Conservation (phyloP, 1,284 basidiomycete genomes). For the Macrocystidia cucumis region DNA sequence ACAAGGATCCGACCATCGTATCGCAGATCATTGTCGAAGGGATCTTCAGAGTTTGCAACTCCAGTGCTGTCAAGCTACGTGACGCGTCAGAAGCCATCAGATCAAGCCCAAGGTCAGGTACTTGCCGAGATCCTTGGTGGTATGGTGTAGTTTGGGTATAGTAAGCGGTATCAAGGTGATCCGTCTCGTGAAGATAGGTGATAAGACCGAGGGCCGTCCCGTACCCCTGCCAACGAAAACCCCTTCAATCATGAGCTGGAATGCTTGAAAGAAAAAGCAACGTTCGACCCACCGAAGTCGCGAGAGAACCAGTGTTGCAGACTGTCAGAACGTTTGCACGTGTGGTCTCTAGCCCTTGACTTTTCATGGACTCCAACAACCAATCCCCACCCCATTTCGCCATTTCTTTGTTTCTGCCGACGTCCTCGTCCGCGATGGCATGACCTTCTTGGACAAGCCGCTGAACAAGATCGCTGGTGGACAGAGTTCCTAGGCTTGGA, state of each 20-base stretch:
- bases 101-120: conserved; percentile 3
- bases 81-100: conserved; percentile 2
- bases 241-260: too few species aligned
- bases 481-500: too few species aligned
- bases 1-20: conserved; percentile 89
- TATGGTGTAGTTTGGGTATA: conserved; percentile 92
- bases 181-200: conserved; percentile 75
- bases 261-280: conserved; percentile 2
- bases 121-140: conserved; percentile 78
- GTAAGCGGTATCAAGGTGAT: conserved; percentile 73
- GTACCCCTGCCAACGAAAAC: conserved; percentile 61
- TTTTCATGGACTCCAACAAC: conserved; percentile 54
- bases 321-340: conserved; percentile 81
- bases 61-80: conserved; percentile 74
- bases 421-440: conserved; percentile 75
- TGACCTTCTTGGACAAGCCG: conserved; percentile 57
- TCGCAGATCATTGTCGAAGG: conserved; percentile 93
- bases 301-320: conserved; percentile 93
- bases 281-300: conserved; percentile 71
- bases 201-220: conserved; percentile 93
- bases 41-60: conserved; percentile 75
- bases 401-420: conserved; percentile 79
- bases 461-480: conserved; percentile 39
- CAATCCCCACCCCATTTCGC: conserved; percentile 78
- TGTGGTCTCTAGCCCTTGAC: conserved; percentile 36